Base-by-base conservation (phyloP, 768 basidiomycete genomes). In the Russula ochroleuca region DNA sequence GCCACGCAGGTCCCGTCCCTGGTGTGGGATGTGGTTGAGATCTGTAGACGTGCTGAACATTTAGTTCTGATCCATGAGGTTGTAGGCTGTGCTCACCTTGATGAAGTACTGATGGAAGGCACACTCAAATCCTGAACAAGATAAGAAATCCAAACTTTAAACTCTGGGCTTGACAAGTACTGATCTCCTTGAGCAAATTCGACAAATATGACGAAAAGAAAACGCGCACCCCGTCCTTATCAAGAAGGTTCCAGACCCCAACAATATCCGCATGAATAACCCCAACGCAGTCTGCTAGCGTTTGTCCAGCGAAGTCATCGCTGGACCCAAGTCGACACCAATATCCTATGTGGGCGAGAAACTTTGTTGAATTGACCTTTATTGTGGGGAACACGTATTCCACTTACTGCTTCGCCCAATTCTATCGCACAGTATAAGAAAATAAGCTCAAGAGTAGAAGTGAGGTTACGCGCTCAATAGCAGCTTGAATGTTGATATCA, bases 381-480 rank as follows among this genome's bases (percentile, higher is more conserved):
- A 21, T 57, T 17, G 8, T 7, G 17, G 23, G 21, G 17, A 40
- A 21, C 19, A 21, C 2, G 14, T 28, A 48, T 38, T 17, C n/a
- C 17, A 59, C 62, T 63, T 21, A 63, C 62, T 45, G 45, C 43
- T 47, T 48, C 17, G 50, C 21, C 62, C 62, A 15, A 63, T 37
- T 6, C 62, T 63, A 25, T 52, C 17, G 15, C 3, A 48, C 14
- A 1, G 35, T 11, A 35, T 63, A 10, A 63, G 62, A 19, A 31
- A 15, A 28, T 9, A 9, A 13, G 15, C 21, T 40, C 45, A 41
- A 10, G n/a, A 53, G 17, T 13, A 37, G 23, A 53, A 15, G 21
- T 4, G 31, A 25, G 4, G 23, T 19, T 48, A 54, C 63, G 45
- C 13, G 31, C 63, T 64, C 52, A 5, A 64, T 59, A 2, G 52